These are phyloP conservation scores for Chamaecrista fasciculata DNA, from an alignment of 306 rosid species.

Conservation along the genomic window DNA sequence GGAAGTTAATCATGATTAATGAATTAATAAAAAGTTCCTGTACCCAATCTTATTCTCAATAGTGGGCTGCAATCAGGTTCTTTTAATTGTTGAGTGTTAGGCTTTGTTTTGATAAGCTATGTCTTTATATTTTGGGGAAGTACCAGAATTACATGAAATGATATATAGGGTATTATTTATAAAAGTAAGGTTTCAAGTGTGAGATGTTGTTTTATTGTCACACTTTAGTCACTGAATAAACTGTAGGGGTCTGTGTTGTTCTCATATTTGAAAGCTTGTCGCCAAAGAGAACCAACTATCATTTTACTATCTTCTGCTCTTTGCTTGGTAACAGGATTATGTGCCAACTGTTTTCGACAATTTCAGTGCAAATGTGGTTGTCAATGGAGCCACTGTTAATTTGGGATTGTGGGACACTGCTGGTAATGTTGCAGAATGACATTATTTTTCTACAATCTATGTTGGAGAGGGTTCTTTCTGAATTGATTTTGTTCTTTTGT, in stretches of 20 bases:
- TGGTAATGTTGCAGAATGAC: slow-evolving; percentile 48
- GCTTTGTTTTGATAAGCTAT: slow-evolving; percentile 7
- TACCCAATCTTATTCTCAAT: slow-evolving; percentile 15
- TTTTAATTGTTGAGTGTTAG: neutral
- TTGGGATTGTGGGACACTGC: slow-evolving; percentile 99
- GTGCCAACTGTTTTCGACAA: slow-evolving; percentile 98
- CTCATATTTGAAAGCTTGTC: neutral
- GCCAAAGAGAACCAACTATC: slow-evolving; percentile 10
- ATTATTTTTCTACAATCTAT: neutral
- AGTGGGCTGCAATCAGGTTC: neutral
- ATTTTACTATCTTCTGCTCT: slow-evolving; percentile 23
- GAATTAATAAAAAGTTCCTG: slow-evolving; percentile 20
- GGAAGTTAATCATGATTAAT: neutral
- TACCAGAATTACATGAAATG: slow-evolving; percentile 3
- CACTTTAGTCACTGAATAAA: neutral
- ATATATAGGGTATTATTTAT: neutral
- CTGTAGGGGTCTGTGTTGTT: neutral
- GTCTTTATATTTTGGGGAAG: neutral
- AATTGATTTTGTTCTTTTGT: slow-evolving; percentile 41
- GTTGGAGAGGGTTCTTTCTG: slow-evolving; percentile 7
- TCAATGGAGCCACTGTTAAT: slow-evolving; percentile 92
- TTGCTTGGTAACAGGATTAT: slow-evolving; percentile 71
- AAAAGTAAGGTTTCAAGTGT: neutral
- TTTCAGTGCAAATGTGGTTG: slow-evolving; percentile 99
- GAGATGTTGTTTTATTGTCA: neutral